These are phyloP conservation scores for Rhizopogon salebrosus DNA, from an alignment of 768 basidiomycete genomes.

Conservation along the genomic window DNA sequence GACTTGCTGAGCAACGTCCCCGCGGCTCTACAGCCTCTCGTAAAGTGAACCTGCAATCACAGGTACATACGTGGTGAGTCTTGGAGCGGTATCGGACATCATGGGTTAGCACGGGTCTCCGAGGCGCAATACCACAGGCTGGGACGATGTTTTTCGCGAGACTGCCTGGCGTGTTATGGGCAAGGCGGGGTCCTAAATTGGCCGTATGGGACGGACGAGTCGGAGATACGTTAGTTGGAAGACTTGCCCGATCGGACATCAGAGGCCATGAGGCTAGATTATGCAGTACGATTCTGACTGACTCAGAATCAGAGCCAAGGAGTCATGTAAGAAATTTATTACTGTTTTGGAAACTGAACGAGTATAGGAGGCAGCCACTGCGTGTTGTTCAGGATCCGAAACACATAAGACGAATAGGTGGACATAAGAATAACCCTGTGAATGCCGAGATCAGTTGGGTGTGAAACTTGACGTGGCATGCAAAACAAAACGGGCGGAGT, in stretches of 20 bases:
- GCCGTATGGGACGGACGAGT: background rate
- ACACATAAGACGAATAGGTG: background rate
- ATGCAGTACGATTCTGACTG: too few species aligned
- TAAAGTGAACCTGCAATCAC: too few species aligned
- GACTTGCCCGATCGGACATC: background rate
- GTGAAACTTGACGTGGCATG: background rate
- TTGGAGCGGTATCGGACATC: too few species aligned
- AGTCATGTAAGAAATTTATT: background rate
- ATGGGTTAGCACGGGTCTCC: too few species aligned
- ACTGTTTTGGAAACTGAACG: background rate
- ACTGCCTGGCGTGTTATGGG: too few species aligned
- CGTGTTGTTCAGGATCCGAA: background rate
- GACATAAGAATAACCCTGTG: background rate
- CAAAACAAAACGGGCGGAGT: background rate
- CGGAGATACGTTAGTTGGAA: background rate
- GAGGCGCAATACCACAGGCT: too few species aligned
- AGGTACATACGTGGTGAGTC: too few species aligned
- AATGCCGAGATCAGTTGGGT: slow-evolving; percentile 1
- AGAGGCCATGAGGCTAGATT: background rate
- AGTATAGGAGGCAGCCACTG: background rate
- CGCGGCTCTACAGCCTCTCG: too few species aligned
- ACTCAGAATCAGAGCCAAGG: background rate
- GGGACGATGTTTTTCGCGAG: too few species aligned
- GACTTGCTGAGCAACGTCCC: too few species aligned
- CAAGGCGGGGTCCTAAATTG: too few species aligned